phyloP scores from a whole-genome alignment of 176 grass and related monocot species.

The Chloris gayana region DNA sequence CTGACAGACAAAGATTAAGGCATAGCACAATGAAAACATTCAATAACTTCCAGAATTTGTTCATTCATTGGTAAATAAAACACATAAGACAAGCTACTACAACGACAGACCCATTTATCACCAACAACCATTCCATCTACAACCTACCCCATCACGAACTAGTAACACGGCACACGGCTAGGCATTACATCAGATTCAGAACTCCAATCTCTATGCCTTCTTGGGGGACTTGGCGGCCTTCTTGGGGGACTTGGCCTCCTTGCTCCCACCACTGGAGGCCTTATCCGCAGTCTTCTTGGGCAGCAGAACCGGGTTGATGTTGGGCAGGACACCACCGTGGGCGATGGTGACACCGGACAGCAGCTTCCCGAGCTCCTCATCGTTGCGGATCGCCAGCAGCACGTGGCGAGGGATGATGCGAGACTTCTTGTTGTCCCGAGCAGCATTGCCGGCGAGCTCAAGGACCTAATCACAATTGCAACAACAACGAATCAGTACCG shows the following conservation, averaged over 20 bases:
- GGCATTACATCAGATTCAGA: not conserved
- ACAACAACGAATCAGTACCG: not conserved
- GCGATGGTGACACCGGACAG: conserved; percentile 62
- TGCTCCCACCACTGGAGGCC: conserved; percentile 8
- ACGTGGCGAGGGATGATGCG: conserved; percentile 65
- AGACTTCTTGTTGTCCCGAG: conserved; percentile 72
- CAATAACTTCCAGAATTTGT: not conserved
- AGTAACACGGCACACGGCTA: not conserved
- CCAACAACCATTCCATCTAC: not conserved
- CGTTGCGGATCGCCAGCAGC: conserved; percentile 61
- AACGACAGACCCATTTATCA: not conserved
- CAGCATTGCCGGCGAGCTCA: conserved; percentile 65
- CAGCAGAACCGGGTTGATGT: conserved; percentile 62
- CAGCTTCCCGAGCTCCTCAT: conserved; percentile 67
- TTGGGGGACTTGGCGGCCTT: conserved; percentile 46
- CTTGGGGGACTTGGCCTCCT: conserved; percentile 58
- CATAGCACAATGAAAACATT: too few species aligned
- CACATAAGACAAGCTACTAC: not conserved
- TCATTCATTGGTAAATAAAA: not conserved
- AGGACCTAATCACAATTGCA: conserved; percentile 15
- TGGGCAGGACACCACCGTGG: conserved; percentile 57
- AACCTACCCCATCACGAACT: not conserved
- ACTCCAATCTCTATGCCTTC: conserved; percentile 29
- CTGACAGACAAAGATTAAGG: too few species aligned
- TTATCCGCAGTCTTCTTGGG: conserved; percentile 66